Conservation (phyloP, 2,329 filamentous ascomycete species). For the Diaporthe batatas region DNA sequence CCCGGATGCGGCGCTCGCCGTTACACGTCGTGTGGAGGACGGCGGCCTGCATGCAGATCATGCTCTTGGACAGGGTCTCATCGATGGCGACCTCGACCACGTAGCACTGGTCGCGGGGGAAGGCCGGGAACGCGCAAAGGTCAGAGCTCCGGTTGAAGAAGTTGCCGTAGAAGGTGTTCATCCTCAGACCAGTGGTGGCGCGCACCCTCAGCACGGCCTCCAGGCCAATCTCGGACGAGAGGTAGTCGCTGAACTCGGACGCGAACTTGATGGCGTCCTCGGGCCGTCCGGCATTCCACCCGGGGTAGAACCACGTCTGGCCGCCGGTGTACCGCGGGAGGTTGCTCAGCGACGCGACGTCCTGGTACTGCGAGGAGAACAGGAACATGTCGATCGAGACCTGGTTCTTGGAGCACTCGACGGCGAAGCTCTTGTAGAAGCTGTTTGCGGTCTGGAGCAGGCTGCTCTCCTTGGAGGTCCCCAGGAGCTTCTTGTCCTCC, state of each 20-base stretch:
- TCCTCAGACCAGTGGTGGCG: slow-evolving; percentile 92
- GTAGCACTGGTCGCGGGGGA: slow-evolving; percentile 96
- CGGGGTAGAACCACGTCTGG: slow-evolving; percentile 98
- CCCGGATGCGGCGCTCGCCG: slow-evolving; percentile 93
- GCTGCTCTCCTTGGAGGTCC: slow-evolving; percentile 90
- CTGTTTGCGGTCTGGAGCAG: slow-evolving; percentile 93
- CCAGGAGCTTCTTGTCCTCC: slow-evolving; percentile 95
- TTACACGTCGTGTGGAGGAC: slow-evolving; percentile 98
- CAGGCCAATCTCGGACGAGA: slow-evolving; percentile 96
- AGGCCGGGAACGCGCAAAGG: slow-evolving; percentile 96
- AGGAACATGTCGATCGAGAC: slow-evolving; percentile 99
- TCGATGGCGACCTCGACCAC: slow-evolving; percentile 99
- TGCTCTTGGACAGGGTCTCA: slow-evolving; percentile 90
- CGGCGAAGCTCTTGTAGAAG: slow-evolving; percentile 99
- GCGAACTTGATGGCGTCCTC: slow-evolving; percentile 99
- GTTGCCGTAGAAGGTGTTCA: slow-evolving; percentile 99
- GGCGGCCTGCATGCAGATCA: slow-evolving; percentile 92
- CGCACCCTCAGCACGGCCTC: slow-evolving; percentile 96
- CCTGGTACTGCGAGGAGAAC: slow-evolving; percentile 95
- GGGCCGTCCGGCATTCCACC: slow-evolving; percentile 92
- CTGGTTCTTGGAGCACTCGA: slow-evolving; percentile 98
- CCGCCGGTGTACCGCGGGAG: slow-evolving; percentile 96
- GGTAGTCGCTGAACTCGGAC: slow-evolving; percentile 93
- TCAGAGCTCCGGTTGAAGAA: slow-evolving; percentile 99
- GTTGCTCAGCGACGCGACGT: slow-evolving; percentile 96